These are phyloP conservation scores for Cunninghamia lanceolata DNA, from an alignment of 75 land plant genomes.

Conservation along the genomic window DNA sequence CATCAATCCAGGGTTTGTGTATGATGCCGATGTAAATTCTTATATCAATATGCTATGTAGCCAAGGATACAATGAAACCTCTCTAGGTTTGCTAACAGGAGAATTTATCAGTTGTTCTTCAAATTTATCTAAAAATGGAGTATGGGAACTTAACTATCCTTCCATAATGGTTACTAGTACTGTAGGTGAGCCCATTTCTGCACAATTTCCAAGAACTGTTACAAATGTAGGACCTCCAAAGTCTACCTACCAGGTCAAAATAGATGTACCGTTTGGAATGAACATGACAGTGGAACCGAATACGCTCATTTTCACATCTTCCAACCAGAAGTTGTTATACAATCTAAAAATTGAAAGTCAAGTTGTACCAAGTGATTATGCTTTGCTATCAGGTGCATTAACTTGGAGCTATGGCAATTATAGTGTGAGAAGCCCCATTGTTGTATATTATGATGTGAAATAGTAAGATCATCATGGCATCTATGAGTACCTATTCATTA, in stretches of 20 bases:
- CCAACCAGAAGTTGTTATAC: slow-evolving; percentile 26
- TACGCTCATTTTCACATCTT: slow-evolving; percentile 22
- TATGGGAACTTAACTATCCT: slow-evolving; percentile 52
- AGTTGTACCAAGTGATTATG: not conserved
- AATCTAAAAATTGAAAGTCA: slow-evolving; percentile 3
- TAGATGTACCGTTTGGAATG: slow-evolving; percentile 38
- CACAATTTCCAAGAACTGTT: slow-evolving; percentile 11
- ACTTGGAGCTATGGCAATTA: slow-evolving; percentile 46
- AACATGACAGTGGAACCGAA: slow-evolving; percentile 19
- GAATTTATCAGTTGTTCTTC: slow-evolving; percentile 16
- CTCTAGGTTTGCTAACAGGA: slow-evolving; percentile 27
- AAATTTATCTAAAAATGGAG: not conserved
- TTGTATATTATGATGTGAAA: slow-evolving; percentile 10
- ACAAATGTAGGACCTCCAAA: slow-evolving; percentile 47
- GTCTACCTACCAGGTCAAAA: slow-evolving; percentile 22
- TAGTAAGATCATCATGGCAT: too few relatives aligned
- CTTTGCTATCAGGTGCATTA: slow-evolving; percentile 36
- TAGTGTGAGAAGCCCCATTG: slow-evolving; percentile 51
- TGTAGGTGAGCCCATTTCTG: not conserved
- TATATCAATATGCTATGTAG: slow-evolving; percentile 20
- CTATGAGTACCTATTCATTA: too few relatives aligned
- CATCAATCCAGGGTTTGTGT: slow-evolving; percentile 14
- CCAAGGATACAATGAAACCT: slow-evolving; percentile 25
- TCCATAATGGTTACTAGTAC: slow-evolving; percentile 23
- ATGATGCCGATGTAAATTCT: slow-evolving; percentile 8